Conservation (phyloP, 495 filamentous ascomycete species). For the Jackrogersella multiformis region DNA sequence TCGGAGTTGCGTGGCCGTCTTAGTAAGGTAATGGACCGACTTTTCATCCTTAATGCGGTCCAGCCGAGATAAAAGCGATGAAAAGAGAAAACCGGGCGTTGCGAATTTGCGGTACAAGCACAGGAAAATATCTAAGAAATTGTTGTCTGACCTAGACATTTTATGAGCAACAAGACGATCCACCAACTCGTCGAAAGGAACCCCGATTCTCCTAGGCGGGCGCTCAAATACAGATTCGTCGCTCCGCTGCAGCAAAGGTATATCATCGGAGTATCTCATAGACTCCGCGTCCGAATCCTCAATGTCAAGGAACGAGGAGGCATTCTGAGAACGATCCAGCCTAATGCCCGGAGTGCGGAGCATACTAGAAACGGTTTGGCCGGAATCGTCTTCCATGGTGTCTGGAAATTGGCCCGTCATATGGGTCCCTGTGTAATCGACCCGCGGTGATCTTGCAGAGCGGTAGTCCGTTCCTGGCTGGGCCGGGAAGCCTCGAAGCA, state of each 20-base stretch:
- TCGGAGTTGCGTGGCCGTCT: slow-evolving; percentile 80
- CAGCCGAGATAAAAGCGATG: slow-evolving; percentile 76
- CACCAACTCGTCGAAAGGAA: slow-evolving; percentile 87
- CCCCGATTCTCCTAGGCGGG: slow-evolving; percentile 64
- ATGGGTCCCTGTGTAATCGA: slow-evolving; percentile 43
- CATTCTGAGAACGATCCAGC: slow-evolving; percentile 53
- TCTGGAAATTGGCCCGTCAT: slow-evolving; percentile 46
- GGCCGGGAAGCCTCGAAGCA: slow-evolving; percentile 54
- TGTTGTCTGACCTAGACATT: slow-evolving; percentile 84
- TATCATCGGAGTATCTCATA: slow-evolving; percentile 65
- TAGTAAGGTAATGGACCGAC: slow-evolving; percentile 68
- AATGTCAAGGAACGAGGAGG: slow-evolving; percentile 64
- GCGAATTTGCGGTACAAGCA: slow-evolving; percentile 97
- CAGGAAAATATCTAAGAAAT: slow-evolving; percentile 86
- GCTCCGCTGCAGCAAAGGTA: slow-evolving; percentile 66
- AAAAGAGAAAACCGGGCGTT: slow-evolving; percentile 77
- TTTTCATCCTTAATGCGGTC: slow-evolving; percentile 71
- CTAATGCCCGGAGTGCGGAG: slow-evolving; percentile 57
- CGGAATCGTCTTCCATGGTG: slow-evolving; percentile 47
- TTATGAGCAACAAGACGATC: slow-evolving; percentile 82
- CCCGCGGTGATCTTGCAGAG: slow-evolving; percentile 40
- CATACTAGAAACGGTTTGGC: slow-evolving; percentile 55
- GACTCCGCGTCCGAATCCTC: slow-evolving; percentile 68
- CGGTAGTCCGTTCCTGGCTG: slow-evolving; percentile 39
- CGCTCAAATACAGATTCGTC: slow-evolving; percentile 60